phyloP scores from a whole-genome alignment of 2,329 filamentous ascomycete genomes.

The Mycocentrospora acerina region DNA sequence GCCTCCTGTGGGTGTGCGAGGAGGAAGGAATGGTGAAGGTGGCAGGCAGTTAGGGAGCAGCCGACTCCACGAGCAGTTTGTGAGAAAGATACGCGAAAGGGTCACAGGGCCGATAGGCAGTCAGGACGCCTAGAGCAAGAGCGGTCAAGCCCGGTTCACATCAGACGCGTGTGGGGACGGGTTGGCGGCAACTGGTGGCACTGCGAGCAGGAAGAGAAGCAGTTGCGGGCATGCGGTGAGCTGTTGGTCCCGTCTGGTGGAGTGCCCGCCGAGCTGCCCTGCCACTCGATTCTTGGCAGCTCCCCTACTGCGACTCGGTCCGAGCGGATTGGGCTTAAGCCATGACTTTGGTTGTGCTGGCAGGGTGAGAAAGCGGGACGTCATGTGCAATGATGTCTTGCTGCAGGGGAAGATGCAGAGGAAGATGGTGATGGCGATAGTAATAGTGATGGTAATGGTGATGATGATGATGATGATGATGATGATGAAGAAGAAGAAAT shows the following conservation, averaged over 20 bases:
- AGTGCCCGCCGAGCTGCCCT: conserved; percentile 6
- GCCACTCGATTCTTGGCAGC: conserved; percentile 6
- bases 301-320: conserved; percentile 4
- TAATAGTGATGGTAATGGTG: no score
- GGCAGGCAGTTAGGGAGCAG: conserved; percentile 61
- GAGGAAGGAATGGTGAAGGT: conserved; percentile 80
- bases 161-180: conserved; percentile 28
- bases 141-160: conserved; percentile 40
- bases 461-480: no score
- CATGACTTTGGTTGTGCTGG: no score
- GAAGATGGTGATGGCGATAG: no score
- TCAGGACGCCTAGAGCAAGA: conserved; percentile 20
- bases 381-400: conserved; percentile 8
- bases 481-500: no score
- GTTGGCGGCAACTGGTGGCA: conserved; percentile 23
- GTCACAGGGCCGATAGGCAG: conserved; percentile 32
- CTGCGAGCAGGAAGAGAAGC: conserved; percentile 28
- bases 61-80: conserved; percentile 32
- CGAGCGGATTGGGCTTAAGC: not conserved
- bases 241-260: conserved; percentile 14
- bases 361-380: not conserved
- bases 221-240: conserved; percentile 19
- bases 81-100: conserved; percentile 24
- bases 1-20: conserved; percentile 63
- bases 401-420: no score